Evolutionary conservation across 768 basidiomycete genomes (phyloP).

Genomic region (Sutorius australiensis): DNA sequence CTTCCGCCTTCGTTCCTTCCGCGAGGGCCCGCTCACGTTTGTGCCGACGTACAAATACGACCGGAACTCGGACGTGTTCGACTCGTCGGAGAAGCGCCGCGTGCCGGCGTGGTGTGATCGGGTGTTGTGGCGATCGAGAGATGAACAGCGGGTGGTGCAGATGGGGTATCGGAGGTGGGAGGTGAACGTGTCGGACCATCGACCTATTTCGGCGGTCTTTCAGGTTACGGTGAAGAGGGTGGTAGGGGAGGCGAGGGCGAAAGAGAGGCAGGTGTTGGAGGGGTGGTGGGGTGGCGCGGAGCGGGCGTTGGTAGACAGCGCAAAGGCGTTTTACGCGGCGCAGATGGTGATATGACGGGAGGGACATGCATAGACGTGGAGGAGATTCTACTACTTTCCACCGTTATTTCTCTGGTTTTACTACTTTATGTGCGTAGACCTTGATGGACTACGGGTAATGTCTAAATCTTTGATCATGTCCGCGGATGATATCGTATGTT

Average conservation of each 20-base stretch:
- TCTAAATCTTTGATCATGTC: not conserved
- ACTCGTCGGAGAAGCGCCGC: constrained; percentile 84
- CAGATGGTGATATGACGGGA: constrained; percentile 25
- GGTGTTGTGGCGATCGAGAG: constrained; percentile 70
- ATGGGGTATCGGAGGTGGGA: constrained; percentile 82
- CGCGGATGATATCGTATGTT: not conserved
- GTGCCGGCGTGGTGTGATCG: constrained; percentile 97
- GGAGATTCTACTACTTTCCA: not conserved
- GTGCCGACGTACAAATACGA: constrained; percentile 96
- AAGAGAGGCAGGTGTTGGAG: constrained; percentile 54
- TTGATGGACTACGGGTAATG: constrained; percentile 5
- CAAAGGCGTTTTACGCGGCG: constrained; percentile 34
- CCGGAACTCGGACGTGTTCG: constrained; percentile 70
- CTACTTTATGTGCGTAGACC: not conserved
- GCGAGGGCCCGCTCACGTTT: constrained; percentile 80
- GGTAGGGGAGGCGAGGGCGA: constrained; percentile 50
- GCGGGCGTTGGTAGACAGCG: constrained; percentile 27
- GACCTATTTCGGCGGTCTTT: constrained; percentile 83
- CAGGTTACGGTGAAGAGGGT: constrained; percentile 70
- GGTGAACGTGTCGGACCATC: constrained; percentile 84
- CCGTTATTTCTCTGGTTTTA: not conserved
- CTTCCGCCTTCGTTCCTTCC: constrained; percentile 81
- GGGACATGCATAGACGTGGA: not conserved
- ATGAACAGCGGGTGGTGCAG: constrained; percentile 54
- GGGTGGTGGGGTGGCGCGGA: constrained; percentile 45